Percentiles rank a stretch among this genome's conserved stretches.
These are phyloP conservation scores for Eutypella sp. DNA, from an alignment of 2,329 filamentous ascomycete species.

Conservation along the genomic window DNA sequence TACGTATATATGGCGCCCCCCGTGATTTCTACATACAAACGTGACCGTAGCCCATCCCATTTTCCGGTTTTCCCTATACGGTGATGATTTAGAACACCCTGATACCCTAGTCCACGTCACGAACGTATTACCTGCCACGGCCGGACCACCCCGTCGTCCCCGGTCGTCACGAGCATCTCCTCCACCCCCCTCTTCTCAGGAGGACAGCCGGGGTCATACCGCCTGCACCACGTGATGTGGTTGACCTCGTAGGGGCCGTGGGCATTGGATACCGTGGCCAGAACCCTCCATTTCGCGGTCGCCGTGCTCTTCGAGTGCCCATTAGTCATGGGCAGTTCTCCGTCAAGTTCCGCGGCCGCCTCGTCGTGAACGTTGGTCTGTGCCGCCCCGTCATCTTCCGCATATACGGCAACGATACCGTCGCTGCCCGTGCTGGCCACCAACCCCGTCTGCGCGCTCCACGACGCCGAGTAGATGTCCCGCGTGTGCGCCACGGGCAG, in stretches of 20 bases:
- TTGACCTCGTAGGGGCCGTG: conserved; percentile 96
- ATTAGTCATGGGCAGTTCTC: conserved; percentile 26
- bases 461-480: conserved; percentile 78
- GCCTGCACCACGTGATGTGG: conserved; percentile 79
- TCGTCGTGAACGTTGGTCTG: conserved; percentile 16
- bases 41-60: too few species aligned
- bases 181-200: conserved; percentile 53
- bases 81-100: too few species aligned
- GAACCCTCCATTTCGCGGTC: conserved; percentile 61
- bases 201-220: conserved; percentile 58
- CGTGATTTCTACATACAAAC: too few species aligned
- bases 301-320: conserved; percentile 13
- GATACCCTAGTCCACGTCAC: too few species aligned
- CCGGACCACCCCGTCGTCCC: conserved; percentile 84
- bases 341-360: conserved; percentile 24
- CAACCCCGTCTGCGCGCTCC: conserved; percentile 73
- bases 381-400: conserved; percentile 34
- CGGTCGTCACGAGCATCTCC: conserved; percentile 85
- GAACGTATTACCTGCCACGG: conserved; percentile 72
- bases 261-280: conserved; percentile 65
- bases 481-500: conserved; percentile 72
- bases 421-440: conserved; percentile 90
- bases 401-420: conserved; percentile 73
- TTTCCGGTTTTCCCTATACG: too few species aligned
- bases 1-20: too few species aligned